Conservation (phyloP, 352 stramenopile species). For the Globisporangium paroecandrum region DNA sequence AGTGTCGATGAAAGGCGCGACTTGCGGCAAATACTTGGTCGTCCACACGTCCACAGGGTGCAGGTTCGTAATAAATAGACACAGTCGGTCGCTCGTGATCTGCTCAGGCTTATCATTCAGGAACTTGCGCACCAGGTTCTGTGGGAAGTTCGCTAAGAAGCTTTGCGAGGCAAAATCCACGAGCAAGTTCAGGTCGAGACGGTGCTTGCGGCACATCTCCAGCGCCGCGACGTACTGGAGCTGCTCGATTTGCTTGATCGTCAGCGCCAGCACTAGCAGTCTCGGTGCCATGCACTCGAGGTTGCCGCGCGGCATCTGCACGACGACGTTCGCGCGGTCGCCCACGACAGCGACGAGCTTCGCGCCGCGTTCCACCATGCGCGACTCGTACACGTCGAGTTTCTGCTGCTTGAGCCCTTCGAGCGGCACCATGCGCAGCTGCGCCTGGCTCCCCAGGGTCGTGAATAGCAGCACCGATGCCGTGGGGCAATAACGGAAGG, state of each 20-base stretch:
- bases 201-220: slow-evolving; percentile 73
- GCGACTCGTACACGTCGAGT: slow-evolving; percentile 28
- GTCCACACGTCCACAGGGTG: slow-evolving; percentile 67
- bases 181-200: slow-evolving; percentile 74
- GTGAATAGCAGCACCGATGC: slow-evolving; percentile 57
- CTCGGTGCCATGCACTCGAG: slow-evolving; percentile 63
- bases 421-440: slow-evolving; percentile 54
- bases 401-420: slow-evolving; percentile 19
- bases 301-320: slow-evolving; percentile 79
- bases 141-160: slow-evolving; percentile 38
- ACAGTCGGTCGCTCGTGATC: slow-evolving; percentile 60
- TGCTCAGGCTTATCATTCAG: slow-evolving; percentile 25
- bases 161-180: slow-evolving; percentile 37
- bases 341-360: slow-evolving; percentile 53
- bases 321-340: slow-evolving; percentile 50
- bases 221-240: slow-evolving; percentile 45
- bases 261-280: slow-evolving; percentile 54
- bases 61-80: slow-evolving; percentile 74
- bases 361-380: slow-evolving; percentile 62
- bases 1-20: slow-evolving; percentile 27
- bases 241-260: slow-evolving; percentile 35
- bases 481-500: slow-evolving; percentile 47
- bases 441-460: slow-evolving; percentile 49
- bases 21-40: slow-evolving; percentile 53
- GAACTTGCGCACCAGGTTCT: slow-evolving; percentile 31